A percentile compares a stretch with the other conserved stretches of the same genome.
phyloP scores from a whole-genome alignment of 805 yeast genomes.

The Starmerella vitae region DNA sequence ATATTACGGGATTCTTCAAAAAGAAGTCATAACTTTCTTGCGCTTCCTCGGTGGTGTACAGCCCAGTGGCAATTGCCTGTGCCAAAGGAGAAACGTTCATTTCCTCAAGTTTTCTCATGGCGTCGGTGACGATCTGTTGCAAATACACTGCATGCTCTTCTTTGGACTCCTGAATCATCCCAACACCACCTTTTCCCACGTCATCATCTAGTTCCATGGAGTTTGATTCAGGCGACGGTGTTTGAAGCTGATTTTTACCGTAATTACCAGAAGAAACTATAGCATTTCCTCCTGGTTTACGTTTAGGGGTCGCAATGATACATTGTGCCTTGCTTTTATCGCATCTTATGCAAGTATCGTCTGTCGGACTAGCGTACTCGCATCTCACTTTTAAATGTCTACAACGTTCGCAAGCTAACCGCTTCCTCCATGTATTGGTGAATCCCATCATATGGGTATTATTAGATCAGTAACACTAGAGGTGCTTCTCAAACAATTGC shows the following conservation, averaged over 20 bases:
- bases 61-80: constrained; percentile 10
- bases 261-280: too few species aligned
- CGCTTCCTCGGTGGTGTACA: constrained; percentile 15
- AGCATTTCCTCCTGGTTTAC: too few species aligned
- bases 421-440: constrained; percentile 21
- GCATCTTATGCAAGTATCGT: constrained; percentile 21
- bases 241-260: background rate
- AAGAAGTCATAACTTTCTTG: constrained; percentile 6
- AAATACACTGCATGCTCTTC: constrained; percentile 17
- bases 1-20: constrained; percentile 1
- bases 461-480: too few species aligned
- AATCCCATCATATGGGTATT: constrained; percentile 13
- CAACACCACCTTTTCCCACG: too few species aligned
- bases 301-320: constrained; percentile 8
- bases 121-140: constrained; percentile 16
- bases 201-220: too few species aligned
- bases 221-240: background rate
- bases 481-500: too few species aligned
- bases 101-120: constrained; percentile 13
- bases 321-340: constrained; percentile 14
- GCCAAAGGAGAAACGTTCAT: constrained; percentile 14
- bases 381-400: constrained; percentile 24
- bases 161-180: background rate
- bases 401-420: constrained; percentile 24
- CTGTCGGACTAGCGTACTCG: constrained; percentile 22